Percentiles rank a stretch among this genome's conserved stretches.
Conservation (phyloP, 371 early-diverging fungal species). For the Haplosporangium sp. region DNA sequence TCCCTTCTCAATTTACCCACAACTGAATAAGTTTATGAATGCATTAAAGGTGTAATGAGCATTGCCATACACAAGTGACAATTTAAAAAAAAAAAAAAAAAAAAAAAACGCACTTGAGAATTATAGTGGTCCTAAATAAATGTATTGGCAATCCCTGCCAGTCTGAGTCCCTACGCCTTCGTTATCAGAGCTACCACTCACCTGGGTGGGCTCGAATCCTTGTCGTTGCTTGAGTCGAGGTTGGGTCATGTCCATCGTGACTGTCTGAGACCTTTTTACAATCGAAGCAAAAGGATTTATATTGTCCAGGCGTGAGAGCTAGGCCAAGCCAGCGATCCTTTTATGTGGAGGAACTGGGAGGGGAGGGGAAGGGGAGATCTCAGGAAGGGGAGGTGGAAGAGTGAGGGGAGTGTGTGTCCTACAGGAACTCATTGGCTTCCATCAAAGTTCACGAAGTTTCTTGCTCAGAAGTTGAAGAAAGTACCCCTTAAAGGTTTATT, state of each 20-base stretch:
- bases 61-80: neutral
- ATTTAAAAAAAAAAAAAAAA: neutral
- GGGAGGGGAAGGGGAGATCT: neutral
- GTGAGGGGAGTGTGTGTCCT: constrained; percentile 5
- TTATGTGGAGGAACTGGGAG: neutral
- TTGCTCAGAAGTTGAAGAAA: neutral
- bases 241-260: constrained; percentile 47
- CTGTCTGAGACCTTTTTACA: constrained; percentile 14
- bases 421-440: constrained; percentile 14
- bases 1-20: neutral
- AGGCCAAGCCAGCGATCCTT: neutral
- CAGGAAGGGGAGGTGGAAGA: constrained; percentile 5
- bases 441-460: neutral
- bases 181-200: constrained; percentile 9
- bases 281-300: neutral
- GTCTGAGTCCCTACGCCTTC: neutral
- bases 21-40: neutral
- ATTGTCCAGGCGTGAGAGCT: neutral
- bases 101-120: neutral
- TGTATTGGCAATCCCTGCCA: neutral
- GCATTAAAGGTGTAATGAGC: neutral
- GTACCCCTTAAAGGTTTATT: neutral
- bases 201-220: constrained; percentile 54
- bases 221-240: constrained; percentile 42
- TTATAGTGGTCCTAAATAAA: neutral